Percentiles rank a stretch among this genome's conserved stretches.
Conservation (phyloP, 1,284 basidiomycete genomes). For the Xerocomus nothofagi region DNA sequence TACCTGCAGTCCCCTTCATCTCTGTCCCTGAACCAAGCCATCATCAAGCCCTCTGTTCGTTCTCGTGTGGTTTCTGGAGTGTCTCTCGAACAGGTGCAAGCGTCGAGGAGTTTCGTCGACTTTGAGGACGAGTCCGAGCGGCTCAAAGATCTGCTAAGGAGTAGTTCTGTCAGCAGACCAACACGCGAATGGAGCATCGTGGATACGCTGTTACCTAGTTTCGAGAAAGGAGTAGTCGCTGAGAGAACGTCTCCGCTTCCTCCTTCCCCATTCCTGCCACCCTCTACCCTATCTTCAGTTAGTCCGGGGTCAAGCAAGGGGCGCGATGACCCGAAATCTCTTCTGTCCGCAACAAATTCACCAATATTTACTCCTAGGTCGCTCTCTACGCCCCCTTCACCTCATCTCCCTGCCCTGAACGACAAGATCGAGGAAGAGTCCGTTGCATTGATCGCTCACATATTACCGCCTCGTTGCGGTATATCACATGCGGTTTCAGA, state of each 20-base stretch:
- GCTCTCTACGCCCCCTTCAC: conserved; percentile 46
- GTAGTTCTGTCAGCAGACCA: conserved; percentile 46
- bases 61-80: conserved; percentile 66
- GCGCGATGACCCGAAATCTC: conserved; percentile 39
- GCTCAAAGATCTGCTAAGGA: conserved; percentile 68
- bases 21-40: conserved; percentile 31
- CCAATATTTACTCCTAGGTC: conserved; percentile 42
- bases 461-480: conserved; percentile 49
- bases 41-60: conserved; percentile 32
- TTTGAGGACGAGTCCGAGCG: conserved; percentile 75
- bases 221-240: conserved; percentile 27
- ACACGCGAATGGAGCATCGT: conserved; percentile 29
- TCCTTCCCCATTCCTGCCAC: conserved; percentile 29
- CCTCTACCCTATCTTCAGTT: conserved; percentile 15
- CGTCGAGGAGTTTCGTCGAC: conserved; percentile 68
- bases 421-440: conserved; percentile 20
- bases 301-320: conserved; percentile 30
- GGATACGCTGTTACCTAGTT: conserved; percentile 33
- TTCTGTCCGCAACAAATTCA: conserved; percentile 47
- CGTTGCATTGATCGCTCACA: conserved; percentile 48
- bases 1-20: conserved; percentile 36
- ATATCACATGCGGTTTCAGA: conserved; percentile 42
- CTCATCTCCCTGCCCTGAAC: conserved; percentile 25
- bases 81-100: conserved; percentile 54
- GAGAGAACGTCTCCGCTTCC: conserved; percentile 27